Base-by-base conservation (phyloP, 805 yeast species). In the Schwanniomyces polymorphus region DNA sequence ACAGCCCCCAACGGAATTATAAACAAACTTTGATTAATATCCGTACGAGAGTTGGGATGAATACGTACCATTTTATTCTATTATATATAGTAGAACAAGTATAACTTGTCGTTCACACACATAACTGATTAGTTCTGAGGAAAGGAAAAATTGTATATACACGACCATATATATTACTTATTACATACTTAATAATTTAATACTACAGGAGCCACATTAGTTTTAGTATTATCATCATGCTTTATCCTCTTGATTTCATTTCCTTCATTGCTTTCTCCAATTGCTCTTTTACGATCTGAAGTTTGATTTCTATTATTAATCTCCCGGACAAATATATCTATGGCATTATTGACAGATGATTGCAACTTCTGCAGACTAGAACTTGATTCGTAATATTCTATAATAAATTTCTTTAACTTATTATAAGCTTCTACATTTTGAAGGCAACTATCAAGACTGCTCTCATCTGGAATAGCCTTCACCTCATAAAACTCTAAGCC, bases 201-300 rank as follows among this genome's bases (percentile, higher is more conserved):
- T 35, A 50, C 38, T 10, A 51, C 46, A 17, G 50, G 51, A 11
- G 34, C 45, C 9, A 39, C 27, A 35, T 45, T 48, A 18, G 45
- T 11, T 16, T 40, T 23, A 17, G 16, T 29, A n/a, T 26, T 34
- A 18, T 38, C 44, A n/a, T 53, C 51, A 8, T 37, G 11, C 33
- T 47, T 54, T 10, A n/a, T 18, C 33, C 51, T 42, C 46, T 53
- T 53, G 10, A 41, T 8, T 6, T 43, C 45, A 12, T 47, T 14
- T 12, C 38, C 38, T 7, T 31, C 21, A 31, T 29, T 25, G 27
- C 51, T 27, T 28, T 43, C 35, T 14, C 21, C 21, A n/a, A 31
- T 6, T 21, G 23, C 3, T 21, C 23, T 21, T 21, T 21, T 21
- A 21, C 23, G 23, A 21, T 21, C 23, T 5, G 35, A 6, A 16